phyloP scores from a whole-genome alignment of 1,284 basidiomycete genomes.

The Trametes pubescens region DNA sequence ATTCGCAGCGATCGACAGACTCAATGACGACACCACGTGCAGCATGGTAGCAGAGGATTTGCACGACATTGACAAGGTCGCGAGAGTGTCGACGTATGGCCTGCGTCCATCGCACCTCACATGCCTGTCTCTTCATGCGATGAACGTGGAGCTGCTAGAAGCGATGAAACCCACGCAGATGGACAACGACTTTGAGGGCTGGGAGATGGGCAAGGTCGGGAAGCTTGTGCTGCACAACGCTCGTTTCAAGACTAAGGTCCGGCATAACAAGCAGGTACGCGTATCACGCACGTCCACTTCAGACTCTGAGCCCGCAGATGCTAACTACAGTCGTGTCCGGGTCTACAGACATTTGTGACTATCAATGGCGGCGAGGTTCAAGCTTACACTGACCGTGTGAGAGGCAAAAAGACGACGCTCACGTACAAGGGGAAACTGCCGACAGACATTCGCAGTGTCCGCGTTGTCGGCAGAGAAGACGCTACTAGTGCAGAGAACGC shows the following conservation, averaged over 20 bases:
- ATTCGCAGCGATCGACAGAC: background rate
- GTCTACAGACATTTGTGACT: constrained; percentile 15
- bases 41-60: constrained; percentile 1
- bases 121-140: constrained; percentile 31
- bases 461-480: constrained; percentile 27
- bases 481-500: constrained; percentile 25
- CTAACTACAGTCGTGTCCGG: background rate
- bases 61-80: background rate
- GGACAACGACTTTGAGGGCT: constrained; percentile 38
- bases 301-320: too few relatives aligned
- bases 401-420: constrained; percentile 2
- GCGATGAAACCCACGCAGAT: constrained; percentile 36
- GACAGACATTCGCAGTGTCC: constrained; percentile 7
- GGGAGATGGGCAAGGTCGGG: constrained; percentile 9
- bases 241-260: constrained; percentile 37
- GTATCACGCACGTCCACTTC: background rate
- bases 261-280: constrained; percentile 30
- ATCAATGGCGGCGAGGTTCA: constrained; percentile 13
- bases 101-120: constrained; percentile 22
- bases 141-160: constrained; percentile 33
- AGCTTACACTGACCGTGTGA: background rate
- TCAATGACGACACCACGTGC: background rate
- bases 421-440: background rate
- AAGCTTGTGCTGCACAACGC: constrained; percentile 27
- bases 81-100: constrained; percentile 13